Base-by-base conservation (phyloP, 2,329 filamentous ascomycete genomes). In the Fusarium mexicanum region DNA sequence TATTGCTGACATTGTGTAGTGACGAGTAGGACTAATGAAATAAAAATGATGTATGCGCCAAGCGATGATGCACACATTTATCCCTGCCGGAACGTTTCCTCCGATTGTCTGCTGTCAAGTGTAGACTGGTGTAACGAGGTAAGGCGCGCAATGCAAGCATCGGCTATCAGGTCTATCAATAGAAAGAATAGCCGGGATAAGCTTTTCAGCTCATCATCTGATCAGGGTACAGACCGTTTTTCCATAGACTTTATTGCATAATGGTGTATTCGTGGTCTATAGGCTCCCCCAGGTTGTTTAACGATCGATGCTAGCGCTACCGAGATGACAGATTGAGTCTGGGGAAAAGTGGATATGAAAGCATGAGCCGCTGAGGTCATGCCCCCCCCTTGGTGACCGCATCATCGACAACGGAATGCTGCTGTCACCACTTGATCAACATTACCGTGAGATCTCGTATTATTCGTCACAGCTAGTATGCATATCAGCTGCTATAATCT, bases 401-500 rank as follows among this genome's bases (percentile, higher is more conserved):
- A 51, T 51, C 48, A 51, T 51, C 11, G 48, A 51, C 17, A 13
- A 12, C 16, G 29, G 29, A 50, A 50, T 33, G 47, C 47, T 33
- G 16, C 22, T 9, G 47, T 50, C 22, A 50, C 29, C 6, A 3
- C 10, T 22, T 35, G 31, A 35, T 35, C 48, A 51, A 5, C 17
- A 51, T 51, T 51, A 20, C 48, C 8, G 4, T 10, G 6, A 8
- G 2, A 4, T 51, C 16, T 51, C 31, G 31, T 35, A 33, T 24
- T 35, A 35, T 20, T 6, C 48, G 22, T 35, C 48, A 51, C 31
- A 11, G 22, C 31, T 35, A 35, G 17, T 18, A 10, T 22, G 3
- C 5, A 37, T 1, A 8, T 16, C 6, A 8, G 0, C 31, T 8
- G 48, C 3, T 11, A 11, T 24, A 2, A 3, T n/a, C 24, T 51